Evolutionary conservation across 2,329 filamentous ascomycete species (phyloP), one percentile per base, ranked within the genome.

Genomic region (Polytolypa hystricis): DNA sequence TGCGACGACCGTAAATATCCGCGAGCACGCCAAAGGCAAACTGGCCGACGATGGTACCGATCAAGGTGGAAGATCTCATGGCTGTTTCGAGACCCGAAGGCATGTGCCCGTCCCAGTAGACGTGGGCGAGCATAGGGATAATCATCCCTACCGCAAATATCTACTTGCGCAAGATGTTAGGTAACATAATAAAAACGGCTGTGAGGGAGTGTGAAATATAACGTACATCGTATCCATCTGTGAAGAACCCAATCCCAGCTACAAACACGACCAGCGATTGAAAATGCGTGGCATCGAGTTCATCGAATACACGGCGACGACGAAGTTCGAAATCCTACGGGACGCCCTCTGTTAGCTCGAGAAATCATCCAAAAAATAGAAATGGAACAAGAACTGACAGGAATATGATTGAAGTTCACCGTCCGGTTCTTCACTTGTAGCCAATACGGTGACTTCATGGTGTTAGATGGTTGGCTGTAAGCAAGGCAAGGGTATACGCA

Each of bases 1-100:
- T 67, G 40, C 65, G 64, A 11, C 67, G 60, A 3, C 67, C 67
- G 38, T 62, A 62, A 5, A 57, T 59, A 42, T 71, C 67, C 0
- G 64, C 67, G 11, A 66, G 45, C 30, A 64, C 58, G 2, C 67
- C 67, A 40, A 71, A 69, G 1, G 56, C 30, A 5, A 70, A 47
- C 47, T 69, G 65, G 1, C 67, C 67, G 2, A 70, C 42, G 3
- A 70, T 48, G 2, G 65, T 66, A 7, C 66, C 67, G 0, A 54
- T 52, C 2, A 70, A 50, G 0, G 67, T 69, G 5, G 65, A 58
- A 35, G 66, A 60, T 29, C 65, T 67, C 48, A 71, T 61, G 20
- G 55, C 55, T 3, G 60, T 61, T 4, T 61, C 42, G 12, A 51
- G 50, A 27, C 52, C 47, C 4, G 56, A 54, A 3, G 57, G 51